Base-by-base conservation (phyloP, 805 yeast genomes). In the Tetrapisispora arboricola region DNA sequence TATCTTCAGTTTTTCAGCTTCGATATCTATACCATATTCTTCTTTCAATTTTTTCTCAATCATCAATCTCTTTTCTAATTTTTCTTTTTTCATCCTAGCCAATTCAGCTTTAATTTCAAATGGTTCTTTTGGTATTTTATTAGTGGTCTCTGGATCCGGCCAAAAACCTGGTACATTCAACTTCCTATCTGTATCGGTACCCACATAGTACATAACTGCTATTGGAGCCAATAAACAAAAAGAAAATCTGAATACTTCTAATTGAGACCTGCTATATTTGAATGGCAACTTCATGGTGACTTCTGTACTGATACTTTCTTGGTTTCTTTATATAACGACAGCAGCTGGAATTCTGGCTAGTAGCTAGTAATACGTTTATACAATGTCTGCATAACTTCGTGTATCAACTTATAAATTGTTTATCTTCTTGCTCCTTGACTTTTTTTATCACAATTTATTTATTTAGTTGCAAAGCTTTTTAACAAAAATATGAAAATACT, bases 81-180 rank as follows among this genome's bases (percentile, higher is more conserved):
- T 71, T 41, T 79, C 94, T 49, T 77, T 74, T 58, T 79, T 76
- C 72, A 88, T 80, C 58, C 95, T 75, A 13, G 94, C 95, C 29
- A 88, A 67, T 57, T 88, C 97, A 1, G 92, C 90, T 58, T 84
- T 81, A 44, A 88, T 85, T 57, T 88, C 96, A 53, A 81, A 84
- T 2, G 87, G 87, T 55, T 88, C 96, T 55, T 87, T 88, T 3
- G 97, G 97, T 27, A 88, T 80, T 63, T 84, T 81, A 58, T 88
- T 87, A 50, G 86, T 70, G 2, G 96, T 82, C 32, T 83, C 82
- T 32, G 96, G 96, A 60, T 87, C 96, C 3, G 97, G 97, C 95
- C 95, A 87, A 64, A 85, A 88, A 17, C 95, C 95, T 8, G 94
- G 94, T 36, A 87, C 79, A 56, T 86, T 84, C 60, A 88, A 78